Conservation (phyloP, 805 yeast genomes). For the Ogataea methanolica region DNA sequence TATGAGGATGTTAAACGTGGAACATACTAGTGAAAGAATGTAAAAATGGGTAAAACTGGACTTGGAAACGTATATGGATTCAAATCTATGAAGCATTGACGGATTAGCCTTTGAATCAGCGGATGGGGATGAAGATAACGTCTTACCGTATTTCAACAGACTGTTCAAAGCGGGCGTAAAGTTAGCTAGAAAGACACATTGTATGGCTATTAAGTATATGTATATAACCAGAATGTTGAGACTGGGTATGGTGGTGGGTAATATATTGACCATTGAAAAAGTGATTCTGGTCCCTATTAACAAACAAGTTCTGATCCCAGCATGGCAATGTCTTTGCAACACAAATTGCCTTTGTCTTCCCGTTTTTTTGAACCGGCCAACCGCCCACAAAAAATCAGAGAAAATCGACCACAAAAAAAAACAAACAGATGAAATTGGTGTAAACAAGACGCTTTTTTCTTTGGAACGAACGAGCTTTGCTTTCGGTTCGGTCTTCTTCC, state of each 20-base stretch:
- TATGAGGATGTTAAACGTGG: constrained; percentile 5
- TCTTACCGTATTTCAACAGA: constrained; percentile 44
- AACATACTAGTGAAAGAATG: constrained; percentile 31
- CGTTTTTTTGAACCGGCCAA: too few relatives aligned
- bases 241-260: neutral
- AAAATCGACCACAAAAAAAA: too few relatives aligned
- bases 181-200: constrained; percentile 31
- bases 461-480: too few relatives aligned
- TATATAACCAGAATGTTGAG: constrained; percentile 1
- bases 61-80: constrained; percentile 51
- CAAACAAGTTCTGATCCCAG: too few relatives aligned
- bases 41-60: constrained; percentile 62
- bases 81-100: neutral
- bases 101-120: neutral
- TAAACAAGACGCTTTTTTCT: too few relatives aligned
- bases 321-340: too few relatives aligned
- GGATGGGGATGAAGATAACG: constrained; percentile 12
- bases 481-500: too few relatives aligned
- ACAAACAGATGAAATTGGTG: too few relatives aligned
- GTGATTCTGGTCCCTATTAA: too few relatives aligned
- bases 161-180: constrained; percentile 26
- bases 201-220: constrained; percentile 6
- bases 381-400: too few relatives aligned
- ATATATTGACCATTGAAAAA: too few relatives aligned
- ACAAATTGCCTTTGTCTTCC: too few relatives aligned